Evolutionary conservation across 1,284 basidiomycete genomes (phyloP).

Genomic region (Cystobasidium slooffiae): DNA sequence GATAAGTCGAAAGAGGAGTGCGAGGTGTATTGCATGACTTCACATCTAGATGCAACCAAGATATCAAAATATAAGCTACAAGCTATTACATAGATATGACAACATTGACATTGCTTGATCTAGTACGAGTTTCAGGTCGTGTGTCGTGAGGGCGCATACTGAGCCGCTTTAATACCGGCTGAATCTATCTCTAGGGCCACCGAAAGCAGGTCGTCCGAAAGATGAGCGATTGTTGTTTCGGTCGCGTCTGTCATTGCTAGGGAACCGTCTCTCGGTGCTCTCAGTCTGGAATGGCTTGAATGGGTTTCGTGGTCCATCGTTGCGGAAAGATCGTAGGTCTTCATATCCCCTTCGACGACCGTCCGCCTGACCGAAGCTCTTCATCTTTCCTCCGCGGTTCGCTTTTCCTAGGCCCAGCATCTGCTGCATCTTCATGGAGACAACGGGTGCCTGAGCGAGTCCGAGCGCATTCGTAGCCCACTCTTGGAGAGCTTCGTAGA

Average conservation of each 20-base stretch:
- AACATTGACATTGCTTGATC: no score
- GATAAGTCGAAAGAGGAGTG: conserved; percentile 2
- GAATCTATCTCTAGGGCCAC: no score
- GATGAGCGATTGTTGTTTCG: no score
- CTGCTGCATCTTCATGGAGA: conserved; percentile 62
- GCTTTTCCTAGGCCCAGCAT: conserved; percentile 57
- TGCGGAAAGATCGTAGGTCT: conserved; percentile 17
- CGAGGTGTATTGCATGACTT: not conserved
- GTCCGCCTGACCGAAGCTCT: conserved; percentile 24
- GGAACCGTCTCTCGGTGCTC: not conserved
- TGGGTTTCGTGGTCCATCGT: conserved; percentile 5
- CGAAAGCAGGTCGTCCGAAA: no score
- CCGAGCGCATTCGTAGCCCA: conserved; percentile 69
- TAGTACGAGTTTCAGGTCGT: no score
- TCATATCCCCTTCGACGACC: conserved; percentile 27
- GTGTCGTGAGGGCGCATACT: no score
- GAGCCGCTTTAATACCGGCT: no score
- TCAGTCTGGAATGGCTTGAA: conserved; percentile 12
- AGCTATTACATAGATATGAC: not conserved
- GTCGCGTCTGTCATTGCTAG: not conserved
- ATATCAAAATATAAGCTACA: not conserved
- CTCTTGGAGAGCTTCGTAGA: conserved; percentile 68
- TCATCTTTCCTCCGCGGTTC: conserved; percentile 10
- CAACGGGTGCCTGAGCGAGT: conserved; percentile 62
- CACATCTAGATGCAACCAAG: not conserved